Evolutionary conservation across 2,329 filamentous ascomycete species (phyloP), one percentile per base, ranked within the genome.

Genomic region (Karstenula rhodostoma): DNA sequence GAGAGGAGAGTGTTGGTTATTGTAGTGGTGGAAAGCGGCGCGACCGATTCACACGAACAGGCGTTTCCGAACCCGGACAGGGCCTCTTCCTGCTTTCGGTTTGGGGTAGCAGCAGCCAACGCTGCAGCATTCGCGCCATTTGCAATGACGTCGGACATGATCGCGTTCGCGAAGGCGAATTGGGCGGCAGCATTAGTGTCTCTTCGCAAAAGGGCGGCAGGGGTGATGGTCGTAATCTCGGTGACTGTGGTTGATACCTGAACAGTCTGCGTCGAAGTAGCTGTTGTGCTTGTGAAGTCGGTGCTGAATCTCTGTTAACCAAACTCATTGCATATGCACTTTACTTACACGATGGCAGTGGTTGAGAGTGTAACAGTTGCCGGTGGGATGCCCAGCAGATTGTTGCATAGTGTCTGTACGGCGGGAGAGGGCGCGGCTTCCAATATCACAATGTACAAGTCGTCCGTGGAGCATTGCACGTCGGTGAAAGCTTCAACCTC

Each of bases 31-130:
- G 68, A 65, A 0, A 69, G 73, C 9, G 75, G 73, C 12, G 64
- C 58, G 1, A 73, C 67, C 61, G 70, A 65, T 47, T 70, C 66
- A 57, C 73, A 76, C 5, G 67, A 69, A 62, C 74, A 77, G 23
- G 73, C 75, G 35, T 63, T 73, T 0, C 70, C 69, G 10, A 76
- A 54, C 2, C 67, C 71, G 7, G 55, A 62, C 33, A 69, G 61
- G 48, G 71, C 64, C 50, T 64, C 57, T 35, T 61, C n/a, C 43
- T 65, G 52, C 15, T 66, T 57, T n/a, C 59, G 35, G 52, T 65
- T 63, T 27, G 57, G 60, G 9, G 68, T 61, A 25, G 35, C 46
- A 35, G 65, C 55, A 50, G 58, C 29, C 15, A 55, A 42, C 12
- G 58, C 52, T 15, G 25, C 37, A 10, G 63, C 44, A 2, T 53